phyloP scores from a whole-genome alignment of 192 early-diverging fungal species.

The Backusella sp. region DNA sequence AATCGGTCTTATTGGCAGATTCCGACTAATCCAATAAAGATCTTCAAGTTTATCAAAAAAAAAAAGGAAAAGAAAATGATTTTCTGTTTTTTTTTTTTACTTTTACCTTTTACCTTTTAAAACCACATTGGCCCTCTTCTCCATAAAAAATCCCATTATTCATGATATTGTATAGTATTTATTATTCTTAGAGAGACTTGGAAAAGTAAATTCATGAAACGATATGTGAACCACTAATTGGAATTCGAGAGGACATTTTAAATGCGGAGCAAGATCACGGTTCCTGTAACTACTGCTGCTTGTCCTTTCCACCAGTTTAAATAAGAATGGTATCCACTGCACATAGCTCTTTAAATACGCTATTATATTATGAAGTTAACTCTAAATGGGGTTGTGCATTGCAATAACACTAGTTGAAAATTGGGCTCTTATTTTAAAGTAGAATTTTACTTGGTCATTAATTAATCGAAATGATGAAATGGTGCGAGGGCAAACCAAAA shows the following conservation, averaged over 20 bases:
- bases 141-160: too few species aligned
- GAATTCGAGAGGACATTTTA: not conserved
- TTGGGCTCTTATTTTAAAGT: too few species aligned
- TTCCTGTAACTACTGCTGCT: too few species aligned
- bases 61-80: not conserved
- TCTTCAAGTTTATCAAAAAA: not conserved
- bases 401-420: too few species aligned
- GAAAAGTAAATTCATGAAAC: not conserved
- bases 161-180: too few species aligned
- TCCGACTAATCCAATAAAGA: not conserved
- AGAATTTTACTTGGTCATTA: too few species aligned
- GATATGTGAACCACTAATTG: not conserved
- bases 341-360: not conserved
- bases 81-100: too few species aligned
- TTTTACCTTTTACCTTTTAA: not conserved
- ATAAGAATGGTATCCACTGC: not conserved
- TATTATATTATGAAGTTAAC: not conserved
- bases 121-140: not conserved
- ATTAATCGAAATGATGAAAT: too few species aligned
- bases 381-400: not conserved
- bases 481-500: too few species aligned
- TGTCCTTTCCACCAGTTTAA: not conserved
- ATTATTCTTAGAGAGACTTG: not conserved
- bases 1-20: not conserved
- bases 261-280: not conserved